Evolutionary conservation across 371 early-diverging fungal species (phyloP), one percentile per base, ranked within the genome.

Genomic region (Mucor circinelloides): DNA sequence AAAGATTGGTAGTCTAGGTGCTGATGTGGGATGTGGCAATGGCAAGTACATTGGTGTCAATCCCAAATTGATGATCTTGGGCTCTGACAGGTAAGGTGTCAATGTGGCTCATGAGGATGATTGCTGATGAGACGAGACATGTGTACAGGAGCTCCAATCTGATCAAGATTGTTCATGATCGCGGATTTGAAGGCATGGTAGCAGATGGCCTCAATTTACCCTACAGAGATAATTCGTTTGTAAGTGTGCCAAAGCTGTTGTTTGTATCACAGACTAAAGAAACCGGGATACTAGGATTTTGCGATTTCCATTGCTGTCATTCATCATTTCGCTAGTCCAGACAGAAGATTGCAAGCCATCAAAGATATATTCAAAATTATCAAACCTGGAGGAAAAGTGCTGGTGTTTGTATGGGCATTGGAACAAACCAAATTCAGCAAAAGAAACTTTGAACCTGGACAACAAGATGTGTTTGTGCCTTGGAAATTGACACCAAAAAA

Each of bases 11-110:
- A 89, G 89, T 61, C 38, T 98, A 0, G 97, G 97, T 13, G 94
- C 91, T 8, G 99, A 98, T 81, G 89, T 97, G 7, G 98, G 99
- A 19, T 97, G 98, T 74, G 99, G 99, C 19, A 99, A 99, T 82
- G 99, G 99, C 56, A 99, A 99, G 77, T 97, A 99, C 72, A 81
- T 98, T 71, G 93, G 92, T 21, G 92, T 97, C 13, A 94, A 95
- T 69, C 82, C 78, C 7, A 83, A 89, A 34, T 68, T 95, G 17
- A 78, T 88, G 61, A 89, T 91, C 54, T 70, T 95, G 28, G 99
- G 98, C 30, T 93, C 93, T 1, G 97, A 98, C 72, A 86, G 92
- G 92, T 93, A 84, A 40, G 9, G 28, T 46, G 52, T 60, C 30
- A 19, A 42, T 42, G 58, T 7, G 6, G 15, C n/a, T 12, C 40